These are phyloP conservation scores for Coelastrella sp. DNA, from an alignment of 139 green algal genomes.

Conservation along the genomic window DNA sequence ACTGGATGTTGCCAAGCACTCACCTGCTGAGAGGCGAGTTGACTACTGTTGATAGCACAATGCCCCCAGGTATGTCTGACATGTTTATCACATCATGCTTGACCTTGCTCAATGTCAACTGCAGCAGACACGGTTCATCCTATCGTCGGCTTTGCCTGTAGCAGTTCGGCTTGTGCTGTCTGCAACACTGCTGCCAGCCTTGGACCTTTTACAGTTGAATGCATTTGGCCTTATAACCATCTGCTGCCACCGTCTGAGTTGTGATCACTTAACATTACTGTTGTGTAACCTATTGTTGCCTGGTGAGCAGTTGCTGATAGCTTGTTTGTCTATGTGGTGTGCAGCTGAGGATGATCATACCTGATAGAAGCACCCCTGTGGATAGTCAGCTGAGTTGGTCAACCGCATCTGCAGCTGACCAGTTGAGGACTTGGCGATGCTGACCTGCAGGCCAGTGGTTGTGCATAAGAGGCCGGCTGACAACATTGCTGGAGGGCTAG, in stretches of 20 bases:
- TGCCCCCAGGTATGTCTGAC: constrained; percentile 61
- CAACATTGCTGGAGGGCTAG: no score
- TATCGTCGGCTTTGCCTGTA: no score
- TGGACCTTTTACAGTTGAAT: no score
- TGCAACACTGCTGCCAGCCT: no score
- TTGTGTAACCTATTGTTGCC: no score
- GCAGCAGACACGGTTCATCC: background rate
- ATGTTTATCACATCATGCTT: constrained; percentile 47
- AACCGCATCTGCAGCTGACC: constrained; percentile 66
- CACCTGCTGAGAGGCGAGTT: constrained; percentile 62
- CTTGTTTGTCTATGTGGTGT: background rate
- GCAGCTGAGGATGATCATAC: constrained; percentile 33
- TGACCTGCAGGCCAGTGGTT: constrained; percentile 53
- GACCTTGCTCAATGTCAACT: constrained; percentile 71
- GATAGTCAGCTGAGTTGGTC: constrained; percentile 57
- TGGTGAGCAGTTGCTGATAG: no score
- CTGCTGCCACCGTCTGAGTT: no score
- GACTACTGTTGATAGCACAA: constrained; percentile 63
- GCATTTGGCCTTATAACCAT: no score
- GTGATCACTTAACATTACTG: no score
- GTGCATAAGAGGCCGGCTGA: no score
- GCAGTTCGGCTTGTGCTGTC: no score
- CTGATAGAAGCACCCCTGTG: constrained; percentile 65
- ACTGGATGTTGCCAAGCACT: background rate
- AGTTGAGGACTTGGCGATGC: constrained; percentile 59